A percentile compares a stretch with the other conserved stretches of the same genome.
These are phyloP conservation scores for Parietaria judaica DNA, from an alignment of 306 rosid genomes.

Conservation along the genomic window DNA sequence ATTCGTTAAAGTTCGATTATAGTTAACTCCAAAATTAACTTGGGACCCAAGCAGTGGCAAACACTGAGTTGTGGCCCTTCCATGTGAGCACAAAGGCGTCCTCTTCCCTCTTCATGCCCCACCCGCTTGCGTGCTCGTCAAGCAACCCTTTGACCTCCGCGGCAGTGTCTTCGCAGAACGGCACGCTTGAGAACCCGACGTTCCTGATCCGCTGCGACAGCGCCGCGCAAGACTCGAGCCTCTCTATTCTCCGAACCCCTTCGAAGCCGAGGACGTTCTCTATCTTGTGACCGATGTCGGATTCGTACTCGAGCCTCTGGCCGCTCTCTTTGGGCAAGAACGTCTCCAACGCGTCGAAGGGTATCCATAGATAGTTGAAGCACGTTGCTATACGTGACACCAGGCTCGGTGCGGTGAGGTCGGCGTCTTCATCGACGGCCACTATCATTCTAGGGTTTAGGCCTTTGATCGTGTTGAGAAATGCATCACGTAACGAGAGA, in stretches of 20 bases:
- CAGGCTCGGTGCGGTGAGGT: conserved; percentile 47
- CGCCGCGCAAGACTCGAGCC: conserved; percentile 44
- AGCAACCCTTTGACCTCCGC: conserved; percentile 65
- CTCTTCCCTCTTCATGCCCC: conserved; percentile 97
- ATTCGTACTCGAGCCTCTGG: conserved; percentile 79
- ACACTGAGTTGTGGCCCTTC: conserved; percentile 91
- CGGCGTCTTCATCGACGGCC: conserved; percentile 82
- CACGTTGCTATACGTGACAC: conserved; percentile 61
- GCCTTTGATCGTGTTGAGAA: conserved; percentile 39
- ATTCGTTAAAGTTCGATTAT: neutral
- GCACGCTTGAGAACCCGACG: conserved; percentile 41
- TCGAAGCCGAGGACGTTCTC: conserved; percentile 66
- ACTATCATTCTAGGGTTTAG: conserved; percentile 63
- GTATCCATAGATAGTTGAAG: conserved; percentile 91
- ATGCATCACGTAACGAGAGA: conserved; percentile 42
- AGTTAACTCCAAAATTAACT: neutral
- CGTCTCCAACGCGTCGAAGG: conserved; percentile 84
- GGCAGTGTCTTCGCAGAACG: conserved; percentile 58
- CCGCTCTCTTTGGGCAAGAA: conserved; percentile 71
- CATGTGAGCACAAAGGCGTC: conserved; percentile 80
- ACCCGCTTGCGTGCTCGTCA: conserved; percentile 94
- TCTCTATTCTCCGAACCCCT: conserved; percentile 70
- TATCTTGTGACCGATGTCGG: conserved; percentile 81
- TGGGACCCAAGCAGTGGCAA: conserved; percentile 82
- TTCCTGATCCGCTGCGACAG: conserved; percentile 53